phyloP scores from a whole-genome alignment of 768 basidiomycete species.

The Xanthoconium stramineum region DNA sequence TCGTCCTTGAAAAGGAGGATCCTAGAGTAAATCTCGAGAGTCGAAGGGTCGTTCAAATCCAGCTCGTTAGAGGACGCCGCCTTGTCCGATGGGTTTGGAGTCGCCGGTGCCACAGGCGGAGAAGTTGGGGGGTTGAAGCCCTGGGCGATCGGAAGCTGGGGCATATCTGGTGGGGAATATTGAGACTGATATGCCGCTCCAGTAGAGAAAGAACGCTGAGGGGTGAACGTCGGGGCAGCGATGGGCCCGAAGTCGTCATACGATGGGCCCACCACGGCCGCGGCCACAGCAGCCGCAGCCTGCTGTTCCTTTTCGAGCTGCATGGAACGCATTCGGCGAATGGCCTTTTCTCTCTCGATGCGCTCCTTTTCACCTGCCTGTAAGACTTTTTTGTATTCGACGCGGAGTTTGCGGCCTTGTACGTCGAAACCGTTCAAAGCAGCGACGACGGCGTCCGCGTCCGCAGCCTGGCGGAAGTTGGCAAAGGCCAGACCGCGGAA shows the following conservation, averaged over 20 bases:
- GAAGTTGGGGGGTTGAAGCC: constrained; percentile 43
- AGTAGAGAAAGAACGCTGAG: constrained; percentile 73
- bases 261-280: constrained; percentile 28
- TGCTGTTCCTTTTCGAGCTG: constrained; percentile 84
- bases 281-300: constrained; percentile 25
- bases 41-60: constrained; percentile 93
- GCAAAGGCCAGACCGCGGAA: constrained; percentile 98
- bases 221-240: constrained; percentile 52
- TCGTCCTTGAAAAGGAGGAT: constrained; percentile 98
- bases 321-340: constrained; percentile 97
- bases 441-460: constrained; percentile 93
- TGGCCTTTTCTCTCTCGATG: constrained; percentile 97
- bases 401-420: constrained; percentile 93
- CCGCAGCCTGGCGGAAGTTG: constrained; percentile 88
- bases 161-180: constrained; percentile 58
- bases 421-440: constrained; percentile 96
- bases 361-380: constrained; percentile 99
- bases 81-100: constrained; percentile 67
- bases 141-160: constrained; percentile 40
- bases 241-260: constrained; percentile 78
- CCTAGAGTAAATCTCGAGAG: constrained; percentile 95
- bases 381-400: constrained; percentile 99
- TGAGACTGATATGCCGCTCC: constrained; percentile 57
- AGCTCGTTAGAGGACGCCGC: constrained; percentile 63
- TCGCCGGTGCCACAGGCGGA: constrained; percentile 53